phyloP scores from a whole-genome alignment of 2,329 filamentous ascomycete genomes.

The Exserohilum turcica region DNA sequence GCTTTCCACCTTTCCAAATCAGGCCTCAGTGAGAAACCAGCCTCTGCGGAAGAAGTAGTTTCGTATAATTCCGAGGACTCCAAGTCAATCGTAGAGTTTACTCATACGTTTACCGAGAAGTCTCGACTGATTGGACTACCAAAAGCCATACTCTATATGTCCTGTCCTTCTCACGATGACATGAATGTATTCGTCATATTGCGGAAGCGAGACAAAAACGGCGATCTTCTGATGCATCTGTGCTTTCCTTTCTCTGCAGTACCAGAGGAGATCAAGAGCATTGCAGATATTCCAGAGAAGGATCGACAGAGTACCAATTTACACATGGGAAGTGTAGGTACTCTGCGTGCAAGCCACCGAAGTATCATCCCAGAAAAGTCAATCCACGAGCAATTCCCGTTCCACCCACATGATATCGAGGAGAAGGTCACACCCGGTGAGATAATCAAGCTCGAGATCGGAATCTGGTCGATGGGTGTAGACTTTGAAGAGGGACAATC shows the following conservation, averaged over 20 bases:
- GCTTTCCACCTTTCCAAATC: slow-evolving; percentile 15
- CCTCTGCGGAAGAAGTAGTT: slow-evolving; percentile 3
- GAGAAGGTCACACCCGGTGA: slow-evolving; percentile 51
- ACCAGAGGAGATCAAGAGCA: slow-evolving; percentile 29
- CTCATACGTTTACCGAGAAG: slow-evolving; percentile 39
- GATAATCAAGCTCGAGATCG: slow-evolving; percentile 55
- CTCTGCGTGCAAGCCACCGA: slow-evolving; percentile 54
- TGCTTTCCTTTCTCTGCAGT: slow-evolving; percentile 49
- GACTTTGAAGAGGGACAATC: slow-evolving; percentile 53
- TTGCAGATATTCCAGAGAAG: slow-evolving; percentile 64
- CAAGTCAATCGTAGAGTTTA: slow-evolving; percentile 20
- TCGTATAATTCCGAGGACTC: slow-evolving; percentile 25
- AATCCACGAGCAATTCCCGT: slow-evolving; percentile 35
- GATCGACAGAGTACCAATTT: slow-evolving; percentile 50
- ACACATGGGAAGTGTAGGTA: slow-evolving; percentile 51
- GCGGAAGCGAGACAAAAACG: slow-evolving; percentile 52
- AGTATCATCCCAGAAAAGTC: slow-evolving; percentile 31
- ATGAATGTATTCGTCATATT: slow-evolving; percentile 53
- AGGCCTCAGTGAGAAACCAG: slow-evolving; percentile 6
- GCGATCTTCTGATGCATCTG: slow-evolving; percentile 43
- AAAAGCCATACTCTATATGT: slow-evolving; percentile 56
- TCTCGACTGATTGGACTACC: slow-evolving; percentile 54
- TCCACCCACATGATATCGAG: slow-evolving; percentile 50
- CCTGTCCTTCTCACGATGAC: slow-evolving; percentile 51
- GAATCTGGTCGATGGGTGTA: slow-evolving; percentile 55